Evolutionary conservation across 1,284 basidiomycete genomes (phyloP).

Genomic region (Vanrija pseudolonga): DNA sequence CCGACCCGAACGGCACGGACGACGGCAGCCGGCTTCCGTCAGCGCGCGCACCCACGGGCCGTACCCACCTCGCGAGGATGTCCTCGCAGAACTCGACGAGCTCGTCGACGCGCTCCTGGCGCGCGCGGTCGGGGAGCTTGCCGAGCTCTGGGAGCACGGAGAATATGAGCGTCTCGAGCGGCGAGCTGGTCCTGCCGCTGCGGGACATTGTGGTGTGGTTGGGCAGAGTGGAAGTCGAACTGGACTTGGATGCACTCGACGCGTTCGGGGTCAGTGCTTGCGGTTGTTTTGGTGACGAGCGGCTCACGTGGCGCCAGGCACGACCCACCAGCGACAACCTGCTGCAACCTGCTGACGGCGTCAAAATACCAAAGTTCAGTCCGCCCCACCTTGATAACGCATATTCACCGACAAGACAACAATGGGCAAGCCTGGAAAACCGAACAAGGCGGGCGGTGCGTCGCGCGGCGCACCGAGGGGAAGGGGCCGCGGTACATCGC

Average conservation of each 20-base stretch:
- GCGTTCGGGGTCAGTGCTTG: neutral
- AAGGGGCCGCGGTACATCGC: neutral
- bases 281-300: no score
- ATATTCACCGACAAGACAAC: neutral
- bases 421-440: slow-evolving; percentile 20
- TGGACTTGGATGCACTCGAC: neutral
- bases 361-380: neutral
- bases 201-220: neutral
- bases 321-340: no score
- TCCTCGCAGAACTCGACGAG: slow-evolving; percentile 39
- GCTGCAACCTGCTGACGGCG: no score
- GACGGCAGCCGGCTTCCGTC: slow-evolving; percentile 12
- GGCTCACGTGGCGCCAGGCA: no score
- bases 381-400: no score
- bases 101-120: slow-evolving; percentile 37
- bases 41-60: neutral
- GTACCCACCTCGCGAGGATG: slow-evolving; percentile 36
- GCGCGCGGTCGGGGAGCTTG: slow-evolving; percentile 14
- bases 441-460: slow-evolving; percentile 9
- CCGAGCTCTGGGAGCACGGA: slow-evolving; percentile 32
- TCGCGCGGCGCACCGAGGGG: neutral
- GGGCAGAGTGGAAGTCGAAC: neutral
- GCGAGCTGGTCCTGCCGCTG: slow-evolving; percentile 5
- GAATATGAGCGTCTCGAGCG: slow-evolving; percentile 38
- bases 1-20: slow-evolving; percentile 10